A percentile compares a stretch with the other conserved stretches of the same genome.
Evolutionary conservation across 345 rosid genomes (phyloP).

Genomic region (Eucalyptus victrix): DNA sequence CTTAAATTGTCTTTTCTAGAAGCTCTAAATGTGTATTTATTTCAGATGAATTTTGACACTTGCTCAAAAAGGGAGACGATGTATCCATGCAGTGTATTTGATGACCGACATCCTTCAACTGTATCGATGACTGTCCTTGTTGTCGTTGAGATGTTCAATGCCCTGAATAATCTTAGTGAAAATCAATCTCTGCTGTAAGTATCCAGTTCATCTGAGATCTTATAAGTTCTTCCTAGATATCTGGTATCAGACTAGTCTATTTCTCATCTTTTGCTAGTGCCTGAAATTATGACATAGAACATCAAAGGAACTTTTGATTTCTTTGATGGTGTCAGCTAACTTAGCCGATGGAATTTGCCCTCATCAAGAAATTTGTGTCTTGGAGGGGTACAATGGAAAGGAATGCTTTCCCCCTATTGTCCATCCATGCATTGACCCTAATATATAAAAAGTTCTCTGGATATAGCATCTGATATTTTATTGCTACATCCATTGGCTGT

Average conservation of each 20-base stretch:
- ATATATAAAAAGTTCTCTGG: background rate
- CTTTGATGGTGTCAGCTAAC: background rate
- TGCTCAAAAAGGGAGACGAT: constrained; percentile 77
- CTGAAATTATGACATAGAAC: background rate
- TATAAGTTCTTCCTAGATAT: background rate
- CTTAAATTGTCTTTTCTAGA: background rate
- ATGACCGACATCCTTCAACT: constrained; percentile 94
- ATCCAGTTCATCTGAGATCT: background rate
- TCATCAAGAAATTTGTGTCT: background rate
- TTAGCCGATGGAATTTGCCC: background rate
- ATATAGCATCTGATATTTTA: background rate
- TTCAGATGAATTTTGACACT: constrained; percentile 91
- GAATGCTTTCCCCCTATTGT: background rate
- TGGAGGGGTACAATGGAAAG: background rate
- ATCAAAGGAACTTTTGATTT: background rate
- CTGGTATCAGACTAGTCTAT: background rate
- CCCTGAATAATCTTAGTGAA: constrained; percentile 97
- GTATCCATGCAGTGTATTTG: constrained; percentile 90
- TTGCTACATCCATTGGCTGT: background rate
- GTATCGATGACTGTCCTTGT: constrained; percentile 98
- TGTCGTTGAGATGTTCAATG: constrained; percentile 99
- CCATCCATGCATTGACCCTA: background rate
- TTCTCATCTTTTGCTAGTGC: background rate
- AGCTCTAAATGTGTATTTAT: background rate
- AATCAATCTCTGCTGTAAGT: constrained; percentile 96